phyloP scores from a whole-genome alignment of 2,329 filamentous ascomycete species.

The Pseudogymnoascus sp. region DNA sequence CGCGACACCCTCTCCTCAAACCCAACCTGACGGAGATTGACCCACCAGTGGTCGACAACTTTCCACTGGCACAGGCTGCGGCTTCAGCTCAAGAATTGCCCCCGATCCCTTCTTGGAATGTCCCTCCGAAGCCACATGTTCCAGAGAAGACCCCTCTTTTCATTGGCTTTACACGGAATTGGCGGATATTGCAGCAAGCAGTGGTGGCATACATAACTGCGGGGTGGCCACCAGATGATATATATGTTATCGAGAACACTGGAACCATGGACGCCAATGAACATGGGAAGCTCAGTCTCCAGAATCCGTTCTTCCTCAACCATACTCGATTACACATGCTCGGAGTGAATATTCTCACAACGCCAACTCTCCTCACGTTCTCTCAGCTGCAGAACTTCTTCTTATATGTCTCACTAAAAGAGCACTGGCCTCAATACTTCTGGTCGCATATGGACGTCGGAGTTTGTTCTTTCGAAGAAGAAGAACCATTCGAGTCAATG shows the following conservation, averaged over 20 bases:
- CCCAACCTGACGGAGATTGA: background rate
- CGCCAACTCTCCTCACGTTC: conserved; percentile 46
- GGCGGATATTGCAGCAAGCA: conserved; percentile 47
- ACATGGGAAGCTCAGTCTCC: conserved; percentile 39
- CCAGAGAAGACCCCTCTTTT: conserved; percentile 44
- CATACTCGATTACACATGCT: conserved; percentile 43
- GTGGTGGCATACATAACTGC: conserved; percentile 51
- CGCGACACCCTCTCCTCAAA: conserved; percentile 20
- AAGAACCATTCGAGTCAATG: conserved; percentile 15
- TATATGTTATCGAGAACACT: conserved; percentile 51
- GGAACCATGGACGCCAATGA: conserved; percentile 45
- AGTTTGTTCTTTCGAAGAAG: conserved; percentile 35
- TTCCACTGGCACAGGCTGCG: conserved; percentile 20
- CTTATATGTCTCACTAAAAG: conserved; percentile 38
- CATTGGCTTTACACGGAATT: conserved; percentile 53
- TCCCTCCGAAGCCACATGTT: conserved; percentile 33
- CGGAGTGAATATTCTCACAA: conserved; percentile 44
- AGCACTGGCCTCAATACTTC: conserved; percentile 44
- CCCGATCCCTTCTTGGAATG: conserved; percentile 40
- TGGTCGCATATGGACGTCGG: conserved; percentile 53
- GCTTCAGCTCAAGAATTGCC: conserved; percentile 28
- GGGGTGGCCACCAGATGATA: conserved; percentile 48
- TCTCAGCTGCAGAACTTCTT: conserved; percentile 51
- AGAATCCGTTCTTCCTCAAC: conserved; percentile 52
- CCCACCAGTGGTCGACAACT: conserved; percentile 23